Evolutionary conservation across 257 asterid genomes (phyloP).

Genomic region (Solanum paucissectum): DNA sequence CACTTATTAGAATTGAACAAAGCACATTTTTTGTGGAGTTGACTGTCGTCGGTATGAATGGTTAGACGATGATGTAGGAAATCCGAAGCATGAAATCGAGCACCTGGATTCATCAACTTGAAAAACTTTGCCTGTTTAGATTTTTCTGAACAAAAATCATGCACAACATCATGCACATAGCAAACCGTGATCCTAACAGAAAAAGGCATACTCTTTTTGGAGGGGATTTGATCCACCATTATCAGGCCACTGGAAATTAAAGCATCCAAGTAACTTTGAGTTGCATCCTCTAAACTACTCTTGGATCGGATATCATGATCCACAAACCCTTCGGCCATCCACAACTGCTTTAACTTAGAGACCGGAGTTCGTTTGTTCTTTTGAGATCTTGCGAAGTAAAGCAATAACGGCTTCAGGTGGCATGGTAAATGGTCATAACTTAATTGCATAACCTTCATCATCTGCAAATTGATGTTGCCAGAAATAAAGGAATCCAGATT

Average conservation of each 20-base stretch:
- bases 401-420: conserved; percentile 21
- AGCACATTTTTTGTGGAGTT: not conserved
- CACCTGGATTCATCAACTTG: not conserved
- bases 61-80: not conserved
- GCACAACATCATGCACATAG: conserved; percentile 10
- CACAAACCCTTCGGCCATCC: conserved; percentile 27
- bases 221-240: not conserved
- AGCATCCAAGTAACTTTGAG: conserved; percentile 7
- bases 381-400: conserved; percentile 15
- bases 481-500: too few species aligned
- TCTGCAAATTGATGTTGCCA: too few species aligned
- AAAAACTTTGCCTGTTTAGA: not conserved
- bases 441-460: not conserved
- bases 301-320: not conserved
- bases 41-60: not conserved
- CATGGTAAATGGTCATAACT: conserved; percentile 19
- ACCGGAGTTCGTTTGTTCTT: conserved; percentile 2
- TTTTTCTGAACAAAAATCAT: conserved; percentile 5
- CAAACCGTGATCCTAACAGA: not conserved
- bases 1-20: not conserved
- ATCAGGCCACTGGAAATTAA: conserved; percentile 9
- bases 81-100: not conserved
- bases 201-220: not conserved
- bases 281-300: not conserved
- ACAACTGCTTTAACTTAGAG: not conserved